Conservation (phyloP, 257 asterid species). For the Striga asiatica region DNA sequence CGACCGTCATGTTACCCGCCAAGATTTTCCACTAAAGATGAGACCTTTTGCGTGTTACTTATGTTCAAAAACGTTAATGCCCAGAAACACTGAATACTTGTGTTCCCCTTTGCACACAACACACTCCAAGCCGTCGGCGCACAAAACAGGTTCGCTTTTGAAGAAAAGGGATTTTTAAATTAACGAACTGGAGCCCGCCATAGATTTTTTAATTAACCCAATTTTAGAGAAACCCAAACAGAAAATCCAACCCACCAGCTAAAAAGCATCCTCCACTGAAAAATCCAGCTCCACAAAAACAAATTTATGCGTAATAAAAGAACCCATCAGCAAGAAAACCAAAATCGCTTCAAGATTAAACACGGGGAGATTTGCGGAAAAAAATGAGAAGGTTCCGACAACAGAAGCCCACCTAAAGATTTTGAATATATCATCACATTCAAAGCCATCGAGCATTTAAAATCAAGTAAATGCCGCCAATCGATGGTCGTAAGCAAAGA, state of each 20-base stretch:
- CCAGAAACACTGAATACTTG: conserved; percentile 24
- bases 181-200: conserved; percentile 13
- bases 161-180: conserved; percentile 18
- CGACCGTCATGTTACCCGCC: conserved; percentile 37
- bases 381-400: conserved; percentile 29
- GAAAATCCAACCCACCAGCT: conserved; percentile 35
- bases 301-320: conserved; percentile 10
- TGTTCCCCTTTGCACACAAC: conserved; percentile 20
- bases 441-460: conserved; percentile 38
- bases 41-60: neutral
- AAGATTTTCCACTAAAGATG: conserved; percentile 8
- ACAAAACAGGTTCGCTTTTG: conserved; percentile 14
- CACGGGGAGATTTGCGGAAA: neutral
- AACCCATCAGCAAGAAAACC: conserved; percentile 14
- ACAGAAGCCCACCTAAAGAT: conserved; percentile 39
- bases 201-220: conserved; percentile 14
- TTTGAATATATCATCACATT: conserved; percentile 24
- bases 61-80: no score
- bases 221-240: conserved; percentile 25
- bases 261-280: conserved; percentile 26
- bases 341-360: conserved; percentile 3
- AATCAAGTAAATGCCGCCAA: conserved; percentile 36
- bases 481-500: conserved; percentile 20
- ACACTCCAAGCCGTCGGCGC: conserved; percentile 23
- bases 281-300: conserved; percentile 14